Base-by-base conservation (phyloP, 225 moss, liverwort and hornwort genomes). In the Bryum argenteum region DNA sequence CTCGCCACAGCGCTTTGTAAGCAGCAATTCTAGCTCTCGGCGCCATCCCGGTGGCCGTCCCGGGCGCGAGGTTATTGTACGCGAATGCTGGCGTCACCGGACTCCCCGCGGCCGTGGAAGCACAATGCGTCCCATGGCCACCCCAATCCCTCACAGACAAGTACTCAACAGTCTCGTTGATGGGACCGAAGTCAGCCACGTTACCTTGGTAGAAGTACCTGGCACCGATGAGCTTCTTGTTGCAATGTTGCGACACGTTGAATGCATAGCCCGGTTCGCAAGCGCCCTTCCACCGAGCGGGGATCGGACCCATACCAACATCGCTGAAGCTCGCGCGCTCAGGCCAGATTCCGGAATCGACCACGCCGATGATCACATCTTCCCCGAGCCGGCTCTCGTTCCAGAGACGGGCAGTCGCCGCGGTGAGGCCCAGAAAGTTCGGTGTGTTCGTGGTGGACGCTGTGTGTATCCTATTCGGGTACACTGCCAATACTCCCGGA, bases 1-100 rank as follows among this genome's bases (percentile, higher is more conserved):
- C 15, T 0, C 1, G 5, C 87, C 89, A 89, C 3, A 83, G 87
- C 1, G 61, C 87, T 68, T 89, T 91, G 41, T 91, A 91, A 4
- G 61, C 21, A 0, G 91, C 86, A 3, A 89, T 41, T n/a, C 81
- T 69, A 1, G 81, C 80, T 15, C 38, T 58, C 0, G 86, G 84
- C 15, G 81, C 86, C 65, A 82, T 80, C 18, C 88, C 88, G 2
- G 65, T 44, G 0, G 82, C 84, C 0, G 80, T 86, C 2, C 86
- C 86, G 23, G 23, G 3, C 0, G 71, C 89, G 3, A 81, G 33
- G 33, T 33, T 33, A 6, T 33, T 6, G 7, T 33, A 33, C 0
- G 71, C 89, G 2, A 79, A 41, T 2, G 57, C 73, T 16, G 4
- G 14, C 6, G 58, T 14, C 1, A 26, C 58, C 14, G 2, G 6